Evolutionary conservation across 192 early-diverging fungal genomes (phyloP), one percentile per base, ranked within the genome.

Genomic region (Glomus cerebriforme): DNA sequence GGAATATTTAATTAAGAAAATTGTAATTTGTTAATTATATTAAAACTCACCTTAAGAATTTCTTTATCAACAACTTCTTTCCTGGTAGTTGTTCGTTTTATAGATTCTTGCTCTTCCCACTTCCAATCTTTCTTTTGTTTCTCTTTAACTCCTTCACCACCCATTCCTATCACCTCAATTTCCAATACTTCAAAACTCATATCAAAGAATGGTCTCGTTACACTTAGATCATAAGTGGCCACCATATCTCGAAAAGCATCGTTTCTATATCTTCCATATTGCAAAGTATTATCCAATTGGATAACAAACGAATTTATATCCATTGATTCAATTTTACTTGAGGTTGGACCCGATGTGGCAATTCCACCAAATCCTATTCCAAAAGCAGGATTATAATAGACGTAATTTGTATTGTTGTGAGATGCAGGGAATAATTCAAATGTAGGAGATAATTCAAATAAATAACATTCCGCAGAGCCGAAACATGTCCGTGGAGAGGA

Each of bases 121-220:
- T 81, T 70, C 88, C 88, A 89, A 0, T 86, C 88, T 27, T 77
- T 83, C 62, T 80, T 66, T 34, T 89, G 88, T n/a, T 77, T 69
- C 15, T 76, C 80, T 45, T 78, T 80, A 24, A 82, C 84, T n/a
- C 79, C 80, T 19, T 83, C 60, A n/a, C 81, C 83, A 31, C 88
- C 88, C 22, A 89, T 31, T 2, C 88, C 88, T 81, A 87, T 85
- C 2, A 86, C 88, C 24, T 89, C 88, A 17, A 84, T 79, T 32
- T 88, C 87, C 0, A 71, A 62, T n/a, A 82, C 68, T 1, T 73
- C 67, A 58, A 87, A 86, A 19, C 27, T 24, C 32, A 0, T 70
- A 70, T 70, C 68, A 70, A 70, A 70, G 3, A 82, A 78, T 31
- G 69, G 84, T 24, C 78, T 83, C 43, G 9, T 73, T 39, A 7